phyloP scores from a whole-genome alignment of 352 stramenopile genomes.

The Achlya hypogyna region DNA sequence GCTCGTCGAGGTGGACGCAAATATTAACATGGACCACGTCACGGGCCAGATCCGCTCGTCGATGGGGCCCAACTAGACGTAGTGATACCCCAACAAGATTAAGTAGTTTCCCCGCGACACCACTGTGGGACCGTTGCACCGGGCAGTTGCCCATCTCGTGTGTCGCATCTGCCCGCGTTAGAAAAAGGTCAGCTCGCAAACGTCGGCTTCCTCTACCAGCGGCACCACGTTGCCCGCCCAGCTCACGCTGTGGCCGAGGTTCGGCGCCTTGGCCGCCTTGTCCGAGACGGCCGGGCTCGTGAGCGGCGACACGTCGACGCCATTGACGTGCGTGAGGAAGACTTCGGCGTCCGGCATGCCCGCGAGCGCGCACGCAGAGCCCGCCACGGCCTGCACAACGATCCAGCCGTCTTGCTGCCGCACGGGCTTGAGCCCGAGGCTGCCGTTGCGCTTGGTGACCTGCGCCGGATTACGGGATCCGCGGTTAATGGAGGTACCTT shows the following conservation, averaged over 20 bases:
- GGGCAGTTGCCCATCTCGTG: background rate
- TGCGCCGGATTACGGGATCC: background rate
- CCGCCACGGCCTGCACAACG: conserved; percentile 54
- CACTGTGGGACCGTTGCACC: background rate
- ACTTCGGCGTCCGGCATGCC: conserved; percentile 65
- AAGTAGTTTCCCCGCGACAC: no score
- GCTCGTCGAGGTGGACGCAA: conserved; percentile 85
- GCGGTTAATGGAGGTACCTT: conserved; percentile 24
- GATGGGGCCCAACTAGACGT: conserved; percentile 49
- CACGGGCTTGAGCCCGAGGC: conserved; percentile 55
- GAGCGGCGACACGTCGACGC: conserved; percentile 54
- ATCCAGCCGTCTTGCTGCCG: conserved; percentile 72
- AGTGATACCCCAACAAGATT: no score
- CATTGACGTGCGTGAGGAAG: conserved; percentile 75
- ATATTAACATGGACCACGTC: conserved; percentile 77
- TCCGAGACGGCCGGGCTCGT: conserved; percentile 23
- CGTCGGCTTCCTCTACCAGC: conserved; percentile 63
- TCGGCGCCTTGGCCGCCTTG: conserved; percentile 20
- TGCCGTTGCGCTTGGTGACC: conserved; percentile 61
- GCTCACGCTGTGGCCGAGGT: conserved; percentile 27
- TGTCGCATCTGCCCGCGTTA: conserved; percentile 21
- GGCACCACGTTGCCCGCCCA: conserved; percentile 71
- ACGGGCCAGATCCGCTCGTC: conserved; percentile 73
- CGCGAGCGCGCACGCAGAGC: conserved; percentile 54
- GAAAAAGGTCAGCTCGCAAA: conserved; percentile 75